phyloP scores from a whole-genome alignment of 371 early-diverging fungal species.

The Actinomucor elegans region DNA sequence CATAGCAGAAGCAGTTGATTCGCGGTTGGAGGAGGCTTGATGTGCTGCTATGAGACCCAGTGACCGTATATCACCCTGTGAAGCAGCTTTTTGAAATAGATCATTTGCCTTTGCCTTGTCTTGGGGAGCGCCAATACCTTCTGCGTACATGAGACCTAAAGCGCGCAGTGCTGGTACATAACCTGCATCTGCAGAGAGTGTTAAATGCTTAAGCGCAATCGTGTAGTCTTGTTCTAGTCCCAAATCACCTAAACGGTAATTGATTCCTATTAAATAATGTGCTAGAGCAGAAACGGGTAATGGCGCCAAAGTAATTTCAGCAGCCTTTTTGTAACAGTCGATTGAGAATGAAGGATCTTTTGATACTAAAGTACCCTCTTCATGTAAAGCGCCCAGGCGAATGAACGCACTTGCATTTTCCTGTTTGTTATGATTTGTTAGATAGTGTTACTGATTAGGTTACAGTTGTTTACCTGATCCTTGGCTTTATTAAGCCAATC shows the following conservation, averaged over 20 bases:
- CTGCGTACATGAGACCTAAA: constrained; percentile 36
- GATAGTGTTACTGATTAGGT: not conserved
- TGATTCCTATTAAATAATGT: constrained; percentile 33
- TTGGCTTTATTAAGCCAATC: constrained; percentile 27
- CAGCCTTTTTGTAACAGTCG: constrained; percentile 22
- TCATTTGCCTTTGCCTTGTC: constrained; percentile 47
- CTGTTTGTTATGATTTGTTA: constrained; percentile 1
- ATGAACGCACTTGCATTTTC: constrained; percentile 28
- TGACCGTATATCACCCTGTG: constrained; percentile 57
- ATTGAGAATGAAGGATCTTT: constrained; percentile 15
- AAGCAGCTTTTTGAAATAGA: constrained; percentile 59
- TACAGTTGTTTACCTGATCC: constrained; percentile 13
- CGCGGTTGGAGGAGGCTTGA: not conserved
- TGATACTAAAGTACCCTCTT: constrained; percentile 24
- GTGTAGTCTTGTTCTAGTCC: constrained; percentile 18
- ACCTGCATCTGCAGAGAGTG: constrained; percentile 21
- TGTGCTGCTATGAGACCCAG: constrained; percentile 40
- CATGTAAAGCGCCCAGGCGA: constrained; percentile 28
- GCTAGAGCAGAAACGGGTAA: constrained; percentile 12
- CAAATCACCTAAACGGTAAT: constrained; percentile 24
- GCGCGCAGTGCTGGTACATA: constrained; percentile 32
- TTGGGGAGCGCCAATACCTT: constrained; percentile 37
- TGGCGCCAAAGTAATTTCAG: not conserved
- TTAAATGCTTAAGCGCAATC: constrained; percentile 24
- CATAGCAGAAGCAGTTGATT: not conserved